Percentiles rank a stretch among this genome's conserved stretches.
These are phyloP conservation scores for Rhodomyrtus psidioides DNA, from an alignment of 441 rosid species.

Conservation along the genomic window DNA sequence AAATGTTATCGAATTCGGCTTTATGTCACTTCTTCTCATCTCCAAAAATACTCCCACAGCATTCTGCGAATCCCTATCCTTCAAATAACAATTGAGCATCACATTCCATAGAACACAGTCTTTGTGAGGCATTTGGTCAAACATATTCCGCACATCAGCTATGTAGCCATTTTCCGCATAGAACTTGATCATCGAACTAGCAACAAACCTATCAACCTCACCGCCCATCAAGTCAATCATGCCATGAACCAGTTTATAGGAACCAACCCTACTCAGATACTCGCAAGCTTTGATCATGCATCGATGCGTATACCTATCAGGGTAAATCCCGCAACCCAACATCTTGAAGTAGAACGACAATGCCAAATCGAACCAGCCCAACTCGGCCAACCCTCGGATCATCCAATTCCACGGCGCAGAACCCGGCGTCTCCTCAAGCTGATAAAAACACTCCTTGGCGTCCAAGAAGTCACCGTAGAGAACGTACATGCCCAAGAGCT, in stretches of 20 bases:
- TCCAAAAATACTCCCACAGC: constrained; percentile 34
- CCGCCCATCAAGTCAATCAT: constrained; percentile 29
- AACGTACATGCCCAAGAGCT: constrained; percentile 48
- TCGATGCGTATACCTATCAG: constrained; percentile 73
- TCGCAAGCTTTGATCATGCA: constrained; percentile 57
- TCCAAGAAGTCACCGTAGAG: constrained; percentile 32
- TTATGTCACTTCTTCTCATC: constrained; percentile 40
- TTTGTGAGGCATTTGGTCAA: constrained; percentile 36
- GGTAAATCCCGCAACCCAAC: constrained; percentile 46
- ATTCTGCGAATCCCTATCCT: constrained; percentile 26
- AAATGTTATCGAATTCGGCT: constrained; percentile 59
- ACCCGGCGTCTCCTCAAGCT: constrained; percentile 14
- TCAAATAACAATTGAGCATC: constrained; percentile 56
- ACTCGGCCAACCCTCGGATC: constrained; percentile 50
- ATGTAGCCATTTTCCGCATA: constrained; percentile 30
- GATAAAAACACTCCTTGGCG: constrained; percentile 37
- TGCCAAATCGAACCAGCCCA: constrained; percentile 40
- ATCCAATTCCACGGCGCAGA: constrained; percentile 74
- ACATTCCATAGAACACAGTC: constrained; percentile 82
- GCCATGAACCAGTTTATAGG: constrained; percentile 31
- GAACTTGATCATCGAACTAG: constrained; percentile 59
- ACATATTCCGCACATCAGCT: constrained; percentile 27
- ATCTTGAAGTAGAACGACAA: constrained; percentile 67
- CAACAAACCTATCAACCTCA: constrained; percentile 59
- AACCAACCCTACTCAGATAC: constrained; percentile 29